Percentiles rank a stretch among this genome's conserved stretches.
These are phyloP conservation scores for Rhododendron griersonianum DNA, from an alignment of 148 eudicot species.

Conservation along the genomic window DNA sequence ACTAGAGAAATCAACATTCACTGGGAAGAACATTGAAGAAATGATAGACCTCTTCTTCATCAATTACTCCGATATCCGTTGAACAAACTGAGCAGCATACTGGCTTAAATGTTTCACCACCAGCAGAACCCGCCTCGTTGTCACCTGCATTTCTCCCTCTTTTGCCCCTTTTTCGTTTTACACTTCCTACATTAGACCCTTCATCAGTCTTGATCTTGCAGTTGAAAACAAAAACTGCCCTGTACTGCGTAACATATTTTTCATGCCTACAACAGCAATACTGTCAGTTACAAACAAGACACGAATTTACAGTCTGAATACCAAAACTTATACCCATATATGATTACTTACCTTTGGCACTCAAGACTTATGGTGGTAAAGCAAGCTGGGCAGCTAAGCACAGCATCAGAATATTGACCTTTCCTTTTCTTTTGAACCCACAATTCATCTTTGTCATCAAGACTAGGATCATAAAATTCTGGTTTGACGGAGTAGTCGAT, in stretches of 20 bases:
- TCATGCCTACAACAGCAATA: conserved; percentile 54
- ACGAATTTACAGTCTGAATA: background rate
- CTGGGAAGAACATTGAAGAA: conserved; percentile 83
- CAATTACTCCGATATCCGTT: conserved; percentile 82
- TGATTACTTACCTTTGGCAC: conserved; percentile 57
- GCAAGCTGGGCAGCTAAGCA: conserved; percentile 95
- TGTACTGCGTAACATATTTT: conserved; percentile 62
- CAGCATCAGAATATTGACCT: conserved; percentile 80
- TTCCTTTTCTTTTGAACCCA: conserved; percentile 69
- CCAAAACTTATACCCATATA: background rate
- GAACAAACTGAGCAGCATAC: conserved; percentile 82
- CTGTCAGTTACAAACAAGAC: background rate
- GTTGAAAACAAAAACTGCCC: conserved; percentile 74
- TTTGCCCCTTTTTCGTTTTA: conserved; percentile 46
- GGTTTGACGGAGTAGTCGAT: conserved; percentile 74
- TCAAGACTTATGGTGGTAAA: conserved; percentile 79
- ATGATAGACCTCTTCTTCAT: conserved; percentile 88
- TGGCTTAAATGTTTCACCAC: conserved; percentile 35
- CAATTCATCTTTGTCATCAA: conserved; percentile 72
- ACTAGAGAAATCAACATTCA: conserved; percentile 40
- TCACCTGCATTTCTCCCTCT: conserved; percentile 21
- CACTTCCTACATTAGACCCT: conserved; percentile 30
- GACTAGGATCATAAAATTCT: conserved; percentile 75
- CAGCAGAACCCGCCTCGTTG: conserved; percentile 21
- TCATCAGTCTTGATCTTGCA: conserved; percentile 49